Percentiles rank a stretch among this genome's conserved stretches.
Evolutionary conservation across 2,329 filamentous ascomycete species (phyloP).

Genomic region (Trichoderma atroviride): DNA sequence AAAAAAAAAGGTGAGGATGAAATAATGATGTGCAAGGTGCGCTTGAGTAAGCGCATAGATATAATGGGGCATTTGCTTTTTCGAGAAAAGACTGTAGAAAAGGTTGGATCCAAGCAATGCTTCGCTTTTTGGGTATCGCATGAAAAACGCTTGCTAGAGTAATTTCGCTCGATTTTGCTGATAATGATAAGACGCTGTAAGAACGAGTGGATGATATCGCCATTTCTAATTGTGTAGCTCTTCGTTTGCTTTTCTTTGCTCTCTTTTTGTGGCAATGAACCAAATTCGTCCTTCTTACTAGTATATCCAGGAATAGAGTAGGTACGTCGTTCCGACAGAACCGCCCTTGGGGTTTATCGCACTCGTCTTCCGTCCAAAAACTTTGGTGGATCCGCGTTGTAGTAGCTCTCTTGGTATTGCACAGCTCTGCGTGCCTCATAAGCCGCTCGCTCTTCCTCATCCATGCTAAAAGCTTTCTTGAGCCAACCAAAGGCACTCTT

Average conservation of each 20-base stretch:
- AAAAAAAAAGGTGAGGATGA: background rate
- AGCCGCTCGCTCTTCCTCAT: constrained; percentile 63
- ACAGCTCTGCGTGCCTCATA: constrained; percentile 60
- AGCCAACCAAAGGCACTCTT: constrained; percentile 69
- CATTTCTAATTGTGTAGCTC: background rate
- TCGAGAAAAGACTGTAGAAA: background rate
- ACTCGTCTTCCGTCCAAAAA: constrained; percentile 61
- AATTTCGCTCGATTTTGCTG: background rate
- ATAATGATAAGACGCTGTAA: background rate
- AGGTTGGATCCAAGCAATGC: background rate
- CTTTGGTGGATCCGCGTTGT: constrained; percentile 53
- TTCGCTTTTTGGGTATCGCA: background rate
- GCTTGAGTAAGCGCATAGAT: background rate
- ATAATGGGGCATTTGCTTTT: background rate
- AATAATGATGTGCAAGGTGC: background rate
- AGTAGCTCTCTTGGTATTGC: constrained; percentile 52
- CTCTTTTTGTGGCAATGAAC: background rate
- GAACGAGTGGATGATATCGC: background rate
- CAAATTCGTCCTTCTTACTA: background rate
- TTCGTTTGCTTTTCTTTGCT: background rate
- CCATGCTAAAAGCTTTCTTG: constrained; percentile 67
- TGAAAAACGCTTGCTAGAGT: background rate
- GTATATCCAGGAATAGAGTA: background rate
- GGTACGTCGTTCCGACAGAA: background rate
- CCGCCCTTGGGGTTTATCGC: constrained; percentile 26